phyloP scores from a whole-genome alignment of 2,329 filamentous ascomycete species.

The Thyridium curvatum region DNA sequence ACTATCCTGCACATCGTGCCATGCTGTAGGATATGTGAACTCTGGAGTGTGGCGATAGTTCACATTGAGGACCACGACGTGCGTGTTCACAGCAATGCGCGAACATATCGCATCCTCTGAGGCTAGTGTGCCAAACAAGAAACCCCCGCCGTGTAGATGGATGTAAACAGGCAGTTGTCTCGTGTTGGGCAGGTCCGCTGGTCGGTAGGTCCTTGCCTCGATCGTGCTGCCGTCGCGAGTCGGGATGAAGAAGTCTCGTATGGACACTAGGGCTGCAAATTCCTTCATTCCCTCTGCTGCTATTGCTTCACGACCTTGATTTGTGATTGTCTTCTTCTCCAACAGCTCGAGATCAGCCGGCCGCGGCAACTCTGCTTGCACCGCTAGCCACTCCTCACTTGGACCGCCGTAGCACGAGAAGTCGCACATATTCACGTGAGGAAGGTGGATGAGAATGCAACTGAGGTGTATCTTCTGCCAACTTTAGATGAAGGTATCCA shows the following conservation, averaged over 20 bases:
- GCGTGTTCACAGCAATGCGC: conserved; percentile 32
- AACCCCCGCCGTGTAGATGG: conserved; percentile 21
- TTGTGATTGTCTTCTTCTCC: conserved; percentile 17
- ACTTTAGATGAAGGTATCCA: too few relatives aligned
- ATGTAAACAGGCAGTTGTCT: conserved; percentile 6
- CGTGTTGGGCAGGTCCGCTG: conserved; percentile 4
- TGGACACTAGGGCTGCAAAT: conserved; percentile 18
- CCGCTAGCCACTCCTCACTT: conserved; percentile 35
- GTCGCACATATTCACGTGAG: conserved; percentile 15
- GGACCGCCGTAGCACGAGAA: conserved; percentile 31
- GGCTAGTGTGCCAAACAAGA: conserved; percentile 44
- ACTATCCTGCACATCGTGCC: conserved; percentile 46
- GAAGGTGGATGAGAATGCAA: background rate
- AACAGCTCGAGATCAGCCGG: conserved; percentile 13
- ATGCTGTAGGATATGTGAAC: conserved; percentile 42
- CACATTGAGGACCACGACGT: conserved; percentile 43
- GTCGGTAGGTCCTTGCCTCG: conserved; percentile 10
- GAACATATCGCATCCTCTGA: conserved; percentile 48
- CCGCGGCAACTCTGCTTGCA: conserved; percentile 24
- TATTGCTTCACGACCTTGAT: conserved; percentile 23
- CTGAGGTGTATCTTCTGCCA: too few relatives aligned
- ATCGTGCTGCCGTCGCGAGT: conserved; percentile 10
- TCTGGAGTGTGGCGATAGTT: conserved; percentile 56
- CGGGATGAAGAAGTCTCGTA: conserved; percentile 19
- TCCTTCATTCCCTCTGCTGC: conserved; percentile 21